These are phyloP conservation scores for Achaetomium macrosporum DNA, from an alignment of 2,329 filamentous ascomycete species.

Conservation along the genomic window DNA sequence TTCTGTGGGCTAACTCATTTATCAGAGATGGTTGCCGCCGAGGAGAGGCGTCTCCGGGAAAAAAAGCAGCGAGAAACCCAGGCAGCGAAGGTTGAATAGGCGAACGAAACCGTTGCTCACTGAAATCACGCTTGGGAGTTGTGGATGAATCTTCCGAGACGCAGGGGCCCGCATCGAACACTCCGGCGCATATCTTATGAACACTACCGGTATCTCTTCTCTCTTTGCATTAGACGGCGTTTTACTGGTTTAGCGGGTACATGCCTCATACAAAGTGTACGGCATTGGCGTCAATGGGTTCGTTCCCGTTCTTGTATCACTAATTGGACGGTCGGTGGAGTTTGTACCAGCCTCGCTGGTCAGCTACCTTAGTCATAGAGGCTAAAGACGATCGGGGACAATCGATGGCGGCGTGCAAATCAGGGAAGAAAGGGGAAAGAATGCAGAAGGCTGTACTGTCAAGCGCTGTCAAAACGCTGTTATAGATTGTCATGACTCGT, in stretches of 20 bases:
- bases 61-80: slow-evolving; percentile 32
- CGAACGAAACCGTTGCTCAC: slow-evolving; percentile 22
- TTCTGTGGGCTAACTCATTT: not conserved
- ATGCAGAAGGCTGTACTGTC: not conserved
- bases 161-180: too few species aligned
- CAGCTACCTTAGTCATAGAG: too few species aligned
- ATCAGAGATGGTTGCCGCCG: slow-evolving; percentile 73
- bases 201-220: slow-evolving; percentile 6
- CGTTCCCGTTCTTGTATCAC: not conserved
- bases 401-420: not conserved
- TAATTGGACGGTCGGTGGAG: not conserved
- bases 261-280: too few species aligned
- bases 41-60: slow-evolving; percentile 55
- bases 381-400: not conserved
- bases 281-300: not conserved
- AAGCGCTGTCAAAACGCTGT: not conserved
- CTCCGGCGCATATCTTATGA: not conserved
- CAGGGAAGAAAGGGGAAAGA: not conserved
- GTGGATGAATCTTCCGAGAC: too few species aligned
- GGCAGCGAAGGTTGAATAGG: slow-evolving; percentile 11
- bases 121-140: not conserved
- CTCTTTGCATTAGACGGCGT: slow-evolving; percentile 10
- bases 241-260: not conserved
- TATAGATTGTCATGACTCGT: slow-evolving; percentile 14
- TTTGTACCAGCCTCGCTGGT: not conserved